These are phyloP conservation scores for Colletotrichum coccodes DNA, from an alignment of 2,329 filamentous ascomycete species.

Conservation along the genomic window DNA sequence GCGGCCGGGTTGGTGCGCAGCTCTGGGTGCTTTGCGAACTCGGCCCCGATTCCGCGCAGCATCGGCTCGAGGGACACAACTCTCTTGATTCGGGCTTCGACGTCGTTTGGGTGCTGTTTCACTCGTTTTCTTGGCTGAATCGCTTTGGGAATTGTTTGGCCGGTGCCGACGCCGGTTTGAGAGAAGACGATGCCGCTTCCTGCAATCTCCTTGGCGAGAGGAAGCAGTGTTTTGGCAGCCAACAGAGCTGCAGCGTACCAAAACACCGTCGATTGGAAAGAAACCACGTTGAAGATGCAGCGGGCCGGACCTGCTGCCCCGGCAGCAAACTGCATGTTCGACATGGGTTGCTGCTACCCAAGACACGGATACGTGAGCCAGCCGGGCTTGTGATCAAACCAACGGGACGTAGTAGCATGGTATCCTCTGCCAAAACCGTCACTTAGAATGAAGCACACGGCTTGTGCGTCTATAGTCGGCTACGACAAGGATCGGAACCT, in stretches of 20 bases:
- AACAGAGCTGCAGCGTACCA: background rate
- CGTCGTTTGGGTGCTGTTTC: background rate
- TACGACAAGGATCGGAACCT: no score
- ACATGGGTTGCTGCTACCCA: background rate
- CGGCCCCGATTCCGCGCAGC: background rate
- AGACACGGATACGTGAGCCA: no score
- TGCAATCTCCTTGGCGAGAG: background rate
- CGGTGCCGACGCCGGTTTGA: constrained; percentile 3
- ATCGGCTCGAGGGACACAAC: background rate
- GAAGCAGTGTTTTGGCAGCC: background rate
- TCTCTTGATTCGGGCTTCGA: background rate
- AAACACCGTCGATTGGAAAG: background rate
- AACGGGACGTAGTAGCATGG: background rate
- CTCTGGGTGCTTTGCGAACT: background rate
- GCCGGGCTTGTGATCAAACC: background rate
- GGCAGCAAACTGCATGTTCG: background rate
- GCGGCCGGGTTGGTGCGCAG: background rate
- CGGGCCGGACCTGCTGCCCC: background rate
- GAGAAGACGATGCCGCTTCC: constrained; percentile 5
- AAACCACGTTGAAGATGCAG: no score
- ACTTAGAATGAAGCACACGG: no score
- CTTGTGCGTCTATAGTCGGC: no score
- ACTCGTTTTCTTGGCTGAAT: background rate
- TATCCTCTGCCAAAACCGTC: no score
- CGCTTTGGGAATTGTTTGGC: background rate